Conservation (phyloP, 257 asterid genomes). For the Plantago major region DNA sequence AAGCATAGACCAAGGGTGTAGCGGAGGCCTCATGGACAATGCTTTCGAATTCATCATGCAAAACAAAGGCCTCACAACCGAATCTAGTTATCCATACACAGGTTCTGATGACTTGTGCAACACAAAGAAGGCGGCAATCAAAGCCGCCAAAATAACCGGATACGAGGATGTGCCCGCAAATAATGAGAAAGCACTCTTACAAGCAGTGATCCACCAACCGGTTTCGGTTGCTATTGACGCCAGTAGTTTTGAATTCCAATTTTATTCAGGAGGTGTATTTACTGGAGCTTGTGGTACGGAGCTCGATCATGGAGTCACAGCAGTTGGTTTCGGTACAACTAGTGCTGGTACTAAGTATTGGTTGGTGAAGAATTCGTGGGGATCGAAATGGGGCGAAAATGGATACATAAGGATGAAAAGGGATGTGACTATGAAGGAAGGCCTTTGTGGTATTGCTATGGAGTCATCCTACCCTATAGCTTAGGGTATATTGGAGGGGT, state of each 20-base stretch:
- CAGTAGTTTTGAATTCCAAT: slow-evolving; percentile 25
- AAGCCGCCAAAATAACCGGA: slow-evolving; percentile 29
- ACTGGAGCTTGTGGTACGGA: slow-evolving; percentile 29
- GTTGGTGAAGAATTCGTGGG: slow-evolving; percentile 42
- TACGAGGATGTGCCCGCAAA: slow-evolving; percentile 37
- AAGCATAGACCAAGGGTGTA: slow-evolving; percentile 1
- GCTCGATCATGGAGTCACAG: slow-evolving; percentile 39
- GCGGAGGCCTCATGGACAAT: slow-evolving; percentile 1
- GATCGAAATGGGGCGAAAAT: slow-evolving; percentile 35
- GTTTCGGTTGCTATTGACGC: slow-evolving; percentile 39
- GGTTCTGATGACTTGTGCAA: slow-evolving; percentile 19
- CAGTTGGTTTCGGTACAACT: slow-evolving; percentile 34
- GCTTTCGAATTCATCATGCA: slow-evolving; percentile 3
- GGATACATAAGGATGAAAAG: slow-evolving; percentile 38
- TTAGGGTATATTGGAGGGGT: background rate
- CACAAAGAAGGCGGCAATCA: slow-evolving; percentile 13
- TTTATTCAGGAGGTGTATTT: slow-evolving; percentile 34
- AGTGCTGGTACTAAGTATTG: slow-evolving; percentile 35
- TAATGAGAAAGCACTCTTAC: slow-evolving; percentile 30
- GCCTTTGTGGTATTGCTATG: slow-evolving; percentile 42
- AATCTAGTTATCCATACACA: background rate
- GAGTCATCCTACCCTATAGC: slow-evolving; percentile 37
- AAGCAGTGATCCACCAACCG: slow-evolving; percentile 39
- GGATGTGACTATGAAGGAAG: slow-evolving; percentile 19
- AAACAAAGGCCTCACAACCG: background rate